Base-by-base conservation (phyloP, 1,284 basidiomycete species). In the Pterulicium gracile region DNA sequence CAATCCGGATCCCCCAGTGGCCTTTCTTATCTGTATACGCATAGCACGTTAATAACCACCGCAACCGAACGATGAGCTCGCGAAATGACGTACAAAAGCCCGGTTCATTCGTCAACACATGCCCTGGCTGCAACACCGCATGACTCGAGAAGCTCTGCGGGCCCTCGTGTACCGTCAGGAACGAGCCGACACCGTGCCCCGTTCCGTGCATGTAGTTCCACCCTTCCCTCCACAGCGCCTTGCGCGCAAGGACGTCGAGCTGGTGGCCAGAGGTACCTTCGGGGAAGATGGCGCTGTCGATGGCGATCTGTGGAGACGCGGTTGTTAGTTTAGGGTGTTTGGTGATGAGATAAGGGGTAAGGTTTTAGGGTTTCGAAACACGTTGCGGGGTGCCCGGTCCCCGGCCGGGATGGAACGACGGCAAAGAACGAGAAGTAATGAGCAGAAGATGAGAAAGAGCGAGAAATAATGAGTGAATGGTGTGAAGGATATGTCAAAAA, bases 21-120 rank as follows among this genome's bases (percentile, higher is more conserved):
- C 83, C 85, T 50, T 85, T 82, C 41, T 82, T 74, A 65, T 95
- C 88, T 88, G 52, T 46, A 39, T 20, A 54, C 19, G 54, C 52
- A 44, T 48, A 52, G 44, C 41, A 49, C 27, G n/a, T 32, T 32
- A n/a, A 32, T 32, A 32, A 32, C 27, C n/a, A 7, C 7, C 7
- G 27, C 27, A 43, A 47, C 46, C 43, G 41, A 39, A 48, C 49
- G 34, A 46, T 45, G 50, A 43, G 22, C 44, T 40, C 62, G 47
- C 24, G 24, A 23, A n/a, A n/a, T n/a, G 14, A 70, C 86, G 61
- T 56, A 88, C 85, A 89, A 61, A 78, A 89, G 0, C 88, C 88
- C 48, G 87, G 87, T 61, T 89, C 86, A 56, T 92, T 92, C 24
- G 91, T 92, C 48, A 94, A 77, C 53, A 94, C 82, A 61, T 94